Evolutionary conservation across 1,139 yeast species (phyloP).

Genomic region (Geotrichum reessii): DNA sequence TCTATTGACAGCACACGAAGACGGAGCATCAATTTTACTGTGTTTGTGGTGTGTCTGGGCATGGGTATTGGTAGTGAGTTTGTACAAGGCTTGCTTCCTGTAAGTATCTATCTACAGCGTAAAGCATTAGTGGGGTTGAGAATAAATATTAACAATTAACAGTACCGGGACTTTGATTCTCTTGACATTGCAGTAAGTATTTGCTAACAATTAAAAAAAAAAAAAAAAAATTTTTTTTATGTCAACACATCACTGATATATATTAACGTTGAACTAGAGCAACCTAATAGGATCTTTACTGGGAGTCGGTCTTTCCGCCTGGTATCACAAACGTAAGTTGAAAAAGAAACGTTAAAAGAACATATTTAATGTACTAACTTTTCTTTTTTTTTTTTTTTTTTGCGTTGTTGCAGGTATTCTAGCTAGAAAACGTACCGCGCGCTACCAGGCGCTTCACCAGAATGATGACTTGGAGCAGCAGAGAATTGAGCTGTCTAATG

Average conservation of each 20-base stretch:
- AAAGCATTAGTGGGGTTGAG: background rate
- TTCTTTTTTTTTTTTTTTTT: background rate
- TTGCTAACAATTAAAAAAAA: conserved; percentile 9
- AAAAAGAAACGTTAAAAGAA: background rate
- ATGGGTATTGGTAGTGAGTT: conserved; percentile 52
- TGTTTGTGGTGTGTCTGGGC: conserved; percentile 42
- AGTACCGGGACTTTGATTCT: conserved; percentile 35
- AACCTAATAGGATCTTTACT: conserved; percentile 36
- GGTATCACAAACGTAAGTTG: conserved; percentile 37
- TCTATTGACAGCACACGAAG: conserved; percentile 44
- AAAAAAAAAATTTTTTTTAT: background rate
- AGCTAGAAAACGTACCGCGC: conserved; percentile 17
- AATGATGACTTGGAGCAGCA: conserved; percentile 13
- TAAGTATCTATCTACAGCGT: conserved; percentile 14
- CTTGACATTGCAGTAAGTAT: conserved; percentile 34
- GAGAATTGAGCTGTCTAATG: background rate
- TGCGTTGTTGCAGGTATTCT: no score
- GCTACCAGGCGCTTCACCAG: conserved; percentile 19
- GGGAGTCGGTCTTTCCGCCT: conserved; percentile 32
- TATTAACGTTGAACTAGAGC: conserved; percentile 22
- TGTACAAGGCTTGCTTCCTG: conserved; percentile 38
- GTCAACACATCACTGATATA: background rate
- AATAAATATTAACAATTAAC: conserved; percentile 2
- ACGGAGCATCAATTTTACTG: conserved; percentile 42
- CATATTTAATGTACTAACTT: background rate